A percentile compares a stretch with the other conserved stretches of the same genome.
phyloP scores from a whole-genome alignment of 805 yeast genomes.

The Nakazawaea wyomingensis region DNA sequence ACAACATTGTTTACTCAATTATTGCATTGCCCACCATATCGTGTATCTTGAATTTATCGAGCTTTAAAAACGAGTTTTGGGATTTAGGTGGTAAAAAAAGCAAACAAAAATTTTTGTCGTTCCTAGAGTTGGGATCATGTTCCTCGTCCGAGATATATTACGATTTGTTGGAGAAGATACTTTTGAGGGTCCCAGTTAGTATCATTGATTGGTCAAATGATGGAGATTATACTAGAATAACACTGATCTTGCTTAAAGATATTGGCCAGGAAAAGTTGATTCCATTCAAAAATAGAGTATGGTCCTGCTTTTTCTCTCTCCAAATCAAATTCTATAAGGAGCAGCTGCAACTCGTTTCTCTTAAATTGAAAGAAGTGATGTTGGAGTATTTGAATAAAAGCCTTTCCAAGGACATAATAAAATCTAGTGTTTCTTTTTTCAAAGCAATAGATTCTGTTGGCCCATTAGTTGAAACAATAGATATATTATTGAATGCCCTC shows the following conservation, averaged over 20 bases:
- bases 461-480: neutral
- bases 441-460: slow-evolving; percentile 10
- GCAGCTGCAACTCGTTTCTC: slow-evolving; percentile 5
- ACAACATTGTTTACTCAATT: slow-evolving; percentile 38
- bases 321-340: slow-evolving; percentile 9
- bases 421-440: slow-evolving; percentile 18
- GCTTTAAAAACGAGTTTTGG: slow-evolving; percentile 51
- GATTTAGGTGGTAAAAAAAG: slow-evolving; percentile 37
- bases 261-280: slow-evolving; percentile 20
- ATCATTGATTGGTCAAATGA: slow-evolving; percentile 1
- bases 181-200: slow-evolving; percentile 13
- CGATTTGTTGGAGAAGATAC: slow-evolving; percentile 19
- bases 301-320: slow-evolving; percentile 21
- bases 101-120: slow-evolving; percentile 37
- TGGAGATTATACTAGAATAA: slow-evolving; percentile 12
- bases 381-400: neutral
- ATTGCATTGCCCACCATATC: slow-evolving; percentile 44
- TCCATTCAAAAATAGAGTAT: slow-evolving; percentile 20
- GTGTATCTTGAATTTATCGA: slow-evolving; percentile 37
- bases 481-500: slow-evolving; percentile 13
- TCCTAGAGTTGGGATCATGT: slow-evolving; percentile 49
- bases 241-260: slow-evolving; percentile 17
- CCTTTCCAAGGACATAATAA: slow-evolving; percentile 9
- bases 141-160: slow-evolving; percentile 50
- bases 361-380: neutral